These are phyloP conservation scores for Fusarium beomiforme DNA, from an alignment of 2,329 filamentous ascomycete genomes.

Conservation along the genomic window DNA sequence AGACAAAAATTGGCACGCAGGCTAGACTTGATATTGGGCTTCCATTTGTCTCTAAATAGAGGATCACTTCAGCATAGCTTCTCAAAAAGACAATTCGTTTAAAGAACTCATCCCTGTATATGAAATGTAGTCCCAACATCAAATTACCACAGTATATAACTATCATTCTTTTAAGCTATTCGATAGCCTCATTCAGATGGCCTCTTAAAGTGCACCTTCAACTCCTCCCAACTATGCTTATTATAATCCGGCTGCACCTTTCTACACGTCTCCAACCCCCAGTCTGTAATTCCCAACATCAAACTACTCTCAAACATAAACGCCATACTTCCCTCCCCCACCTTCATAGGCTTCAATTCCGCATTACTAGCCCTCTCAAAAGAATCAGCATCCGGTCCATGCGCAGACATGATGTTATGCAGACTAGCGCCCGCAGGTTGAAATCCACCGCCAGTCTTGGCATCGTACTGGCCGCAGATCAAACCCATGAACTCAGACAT, in stretches of 20 bases:
- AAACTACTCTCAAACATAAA: constrained; percentile 77
- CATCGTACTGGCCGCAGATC: constrained; percentile 67
- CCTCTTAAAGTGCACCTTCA: constrained; percentile 35
- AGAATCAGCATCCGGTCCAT: constrained; percentile 67
- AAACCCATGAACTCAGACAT: constrained; percentile 74
- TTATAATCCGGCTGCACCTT: constrained; percentile 75
- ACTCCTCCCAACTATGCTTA: constrained; percentile 74
- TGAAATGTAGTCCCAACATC: fast-evolving
- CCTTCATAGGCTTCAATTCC: constrained; percentile 64
- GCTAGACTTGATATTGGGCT: too few relatives aligned
- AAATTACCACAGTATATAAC: fast-evolving
- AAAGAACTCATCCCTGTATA: not conserved
- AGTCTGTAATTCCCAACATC: constrained; percentile 78
- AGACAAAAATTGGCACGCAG: fast-evolving
- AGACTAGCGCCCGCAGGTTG: constrained; percentile 66
- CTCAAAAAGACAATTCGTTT: not conserved
- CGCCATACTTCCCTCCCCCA: constrained; percentile 70
- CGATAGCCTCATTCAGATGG: not conserved
- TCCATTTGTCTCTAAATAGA: not conserved
- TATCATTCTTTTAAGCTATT: not conserved
- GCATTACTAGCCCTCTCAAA: constrained; percentile 66
- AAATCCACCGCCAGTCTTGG: constrained; percentile 68
- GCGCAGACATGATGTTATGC: constrained; percentile 79
- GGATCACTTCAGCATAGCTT: fast-evolving
- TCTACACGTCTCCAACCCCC: constrained; percentile 69